Evolutionary conservation across 148 eudicot species (phyloP).

Genomic region (Limonium bicolor): DNA sequence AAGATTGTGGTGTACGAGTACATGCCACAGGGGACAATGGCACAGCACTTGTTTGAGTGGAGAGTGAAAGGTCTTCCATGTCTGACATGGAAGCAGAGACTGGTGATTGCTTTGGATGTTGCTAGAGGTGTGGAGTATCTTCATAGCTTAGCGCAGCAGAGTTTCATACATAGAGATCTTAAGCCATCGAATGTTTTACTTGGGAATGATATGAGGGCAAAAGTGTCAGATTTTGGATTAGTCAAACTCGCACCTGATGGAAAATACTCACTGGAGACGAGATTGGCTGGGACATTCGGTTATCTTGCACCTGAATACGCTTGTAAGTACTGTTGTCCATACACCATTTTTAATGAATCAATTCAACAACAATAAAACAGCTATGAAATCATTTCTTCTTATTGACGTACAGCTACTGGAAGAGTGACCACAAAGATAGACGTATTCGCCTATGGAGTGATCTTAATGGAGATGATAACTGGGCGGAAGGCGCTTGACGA

Average conservation of each 20-base stretch:
- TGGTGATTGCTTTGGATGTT: slow-evolving; percentile 50
- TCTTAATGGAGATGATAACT: slow-evolving; percentile 49
- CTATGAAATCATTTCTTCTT: neutral
- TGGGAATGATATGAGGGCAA: slow-evolving; percentile 54
- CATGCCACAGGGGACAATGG: slow-evolving; percentile 58
- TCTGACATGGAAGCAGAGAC: slow-evolving; percentile 53
- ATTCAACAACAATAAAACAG: neutral
- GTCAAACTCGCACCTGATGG: slow-evolving; percentile 57
- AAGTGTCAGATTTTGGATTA: slow-evolving; percentile 60
- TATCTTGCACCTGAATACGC: slow-evolving; percentile 74
- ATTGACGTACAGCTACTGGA: slow-evolving; percentile 37
- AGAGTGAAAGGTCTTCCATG: slow-evolving; percentile 10
- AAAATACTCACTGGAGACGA: slow-evolving; percentile 40
- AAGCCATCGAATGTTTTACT: slow-evolving; percentile 61
- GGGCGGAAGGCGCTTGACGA: slow-evolving; percentile 56
- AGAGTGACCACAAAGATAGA: slow-evolving; percentile 56
- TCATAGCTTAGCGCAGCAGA: slow-evolving; percentile 54
- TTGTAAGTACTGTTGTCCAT: slow-evolving; percentile 16
- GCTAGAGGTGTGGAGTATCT: slow-evolving; percentile 67
- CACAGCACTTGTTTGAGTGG: slow-evolving; percentile 32
- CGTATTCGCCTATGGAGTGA: slow-evolving; percentile 48
- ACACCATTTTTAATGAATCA: neutral
- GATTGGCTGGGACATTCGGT: slow-evolving; percentile 63
- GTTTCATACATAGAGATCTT: slow-evolving; percentile 58
- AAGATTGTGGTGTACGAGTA: slow-evolving; percentile 53